phyloP scores from a whole-genome alignment of 1,284 basidiomycete genomes.

The Ceratobasidium papillatum region DNA sequence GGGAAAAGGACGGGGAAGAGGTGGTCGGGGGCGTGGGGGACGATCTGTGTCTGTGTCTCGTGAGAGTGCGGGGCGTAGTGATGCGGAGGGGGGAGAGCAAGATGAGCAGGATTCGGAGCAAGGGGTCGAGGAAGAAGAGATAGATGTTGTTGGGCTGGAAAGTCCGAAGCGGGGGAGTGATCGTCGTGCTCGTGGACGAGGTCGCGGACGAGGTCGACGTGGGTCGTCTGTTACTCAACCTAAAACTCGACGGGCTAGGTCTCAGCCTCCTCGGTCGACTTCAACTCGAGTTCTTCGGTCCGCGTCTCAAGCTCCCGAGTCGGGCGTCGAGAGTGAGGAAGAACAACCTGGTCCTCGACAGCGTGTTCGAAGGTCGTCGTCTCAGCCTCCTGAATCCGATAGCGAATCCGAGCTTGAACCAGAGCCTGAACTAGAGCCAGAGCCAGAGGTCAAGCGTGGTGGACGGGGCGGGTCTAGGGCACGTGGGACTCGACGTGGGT shows the following conservation, averaged over 20 bases:
- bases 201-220: background rate
- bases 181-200: background rate
- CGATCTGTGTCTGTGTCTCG: background rate
- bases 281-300: background rate
- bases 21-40: background rate
- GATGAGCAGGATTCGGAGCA: background rate
- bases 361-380: background rate
- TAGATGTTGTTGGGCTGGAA: no score
- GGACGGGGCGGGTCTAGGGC: background rate
- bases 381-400: background rate
- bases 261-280: background rate
- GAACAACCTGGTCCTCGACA: background rate
- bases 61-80: no score
- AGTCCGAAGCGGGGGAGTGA: background rate
- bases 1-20: background rate
- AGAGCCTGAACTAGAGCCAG: background rate
- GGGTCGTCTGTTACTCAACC: background rate
- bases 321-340: background rate
- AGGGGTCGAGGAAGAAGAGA: no score
- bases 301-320: background rate
- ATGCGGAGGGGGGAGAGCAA: background rate
- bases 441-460: background rate
- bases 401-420: background rate
- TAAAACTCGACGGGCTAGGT: background rate
- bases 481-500: background rate